phyloP scores from a whole-genome alignment of 345 rosid species.

The Salix brachista region DNA sequence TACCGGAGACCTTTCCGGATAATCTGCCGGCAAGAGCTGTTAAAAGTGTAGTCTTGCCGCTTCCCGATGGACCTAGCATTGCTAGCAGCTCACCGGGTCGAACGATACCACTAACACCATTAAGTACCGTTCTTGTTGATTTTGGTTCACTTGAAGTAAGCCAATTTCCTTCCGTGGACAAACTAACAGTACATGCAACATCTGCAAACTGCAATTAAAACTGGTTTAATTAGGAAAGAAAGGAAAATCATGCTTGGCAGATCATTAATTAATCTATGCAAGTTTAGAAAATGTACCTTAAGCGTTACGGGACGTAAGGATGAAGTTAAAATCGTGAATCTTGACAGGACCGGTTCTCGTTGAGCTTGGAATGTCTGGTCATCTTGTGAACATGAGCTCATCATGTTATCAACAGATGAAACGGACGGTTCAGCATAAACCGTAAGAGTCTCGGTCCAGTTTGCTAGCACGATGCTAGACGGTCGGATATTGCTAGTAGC shows the following conservation, averaged over 20 bases:
- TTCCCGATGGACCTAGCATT: slow-evolving; percentile 94
- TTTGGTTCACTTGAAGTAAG: slow-evolving; percentile 46
- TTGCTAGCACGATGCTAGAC: slow-evolving; percentile 17
- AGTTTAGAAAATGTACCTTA: slow-evolving; percentile 38
- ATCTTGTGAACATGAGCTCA: slow-evolving; percentile 36
- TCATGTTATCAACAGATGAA: slow-evolving; percentile 26
- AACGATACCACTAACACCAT: slow-evolving; percentile 74
- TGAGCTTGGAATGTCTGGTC: slow-evolving; percentile 4
- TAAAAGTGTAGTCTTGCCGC: slow-evolving; percentile 87
- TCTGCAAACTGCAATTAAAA: slow-evolving; percentile 64
- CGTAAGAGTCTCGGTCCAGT: slow-evolving; percentile 36
- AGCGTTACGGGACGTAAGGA: slow-evolving; percentile 63
- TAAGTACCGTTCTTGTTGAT: slow-evolving; percentile 50
- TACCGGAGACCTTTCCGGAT: slow-evolving; percentile 65
- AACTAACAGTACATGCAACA: slow-evolving; percentile 45
- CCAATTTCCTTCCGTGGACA: slow-evolving; percentile 29
- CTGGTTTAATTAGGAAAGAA: neutral
- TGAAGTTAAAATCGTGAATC: slow-evolving; percentile 47
- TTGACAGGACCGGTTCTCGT: slow-evolving; percentile 25
- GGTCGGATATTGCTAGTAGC: slow-evolving; percentile 4
- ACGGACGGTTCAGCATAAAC: slow-evolving; percentile 47
- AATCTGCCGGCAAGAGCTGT: slow-evolving; percentile 77
- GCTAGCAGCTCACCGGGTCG: slow-evolving; percentile 84
- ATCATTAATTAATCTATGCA: neutral
- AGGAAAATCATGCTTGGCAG: neutral